These are phyloP conservation scores for Suillus alpinus DNA, from an alignment of 768 basidiomycete species.

Conservation along the genomic window DNA sequence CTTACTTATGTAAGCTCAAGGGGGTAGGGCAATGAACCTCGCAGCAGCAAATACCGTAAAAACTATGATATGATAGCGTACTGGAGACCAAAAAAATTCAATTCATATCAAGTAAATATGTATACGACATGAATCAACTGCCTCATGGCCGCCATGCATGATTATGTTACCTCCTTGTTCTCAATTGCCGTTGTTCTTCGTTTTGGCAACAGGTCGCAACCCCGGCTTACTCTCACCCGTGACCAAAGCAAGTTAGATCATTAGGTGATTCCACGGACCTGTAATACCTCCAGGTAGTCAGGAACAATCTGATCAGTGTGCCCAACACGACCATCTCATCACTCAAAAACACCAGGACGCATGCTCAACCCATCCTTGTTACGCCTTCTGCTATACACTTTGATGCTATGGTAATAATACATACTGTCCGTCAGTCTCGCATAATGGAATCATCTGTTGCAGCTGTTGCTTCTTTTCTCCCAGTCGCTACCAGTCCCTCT, in stretches of 20 bases:
- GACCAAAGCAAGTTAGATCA: neutral
- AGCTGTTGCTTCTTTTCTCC: constrained; percentile 10
- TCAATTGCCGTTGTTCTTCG: neutral
- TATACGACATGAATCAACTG: neutral
- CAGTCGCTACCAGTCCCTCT: constrained; percentile 17
- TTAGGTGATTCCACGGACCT: neutral
- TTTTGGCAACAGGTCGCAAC: neutral
- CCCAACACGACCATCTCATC: too few relatives aligned
- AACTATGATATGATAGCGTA: too few relatives aligned
- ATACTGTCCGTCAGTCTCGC: constrained; percentile 18
- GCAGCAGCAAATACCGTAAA: too few relatives aligned
- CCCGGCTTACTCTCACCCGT: constrained; percentile 1
- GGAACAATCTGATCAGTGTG: neutral
- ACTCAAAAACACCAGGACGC: too few relatives aligned
- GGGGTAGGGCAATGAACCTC: too few relatives aligned
- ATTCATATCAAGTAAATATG: neutral
- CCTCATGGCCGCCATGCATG: neutral
- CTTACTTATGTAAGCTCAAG: neutral
- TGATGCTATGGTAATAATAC: neutral
- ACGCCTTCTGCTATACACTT: neutral
- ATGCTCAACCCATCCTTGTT: neutral
- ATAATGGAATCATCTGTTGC: constrained; percentile 11
- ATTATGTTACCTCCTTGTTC: neutral
- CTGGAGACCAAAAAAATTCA: neutral
- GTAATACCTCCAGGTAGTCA: neutral